Base-by-base conservation (phyloP, 1,284 basidiomycete genomes). In the Cryptococcus floricola region DNA sequence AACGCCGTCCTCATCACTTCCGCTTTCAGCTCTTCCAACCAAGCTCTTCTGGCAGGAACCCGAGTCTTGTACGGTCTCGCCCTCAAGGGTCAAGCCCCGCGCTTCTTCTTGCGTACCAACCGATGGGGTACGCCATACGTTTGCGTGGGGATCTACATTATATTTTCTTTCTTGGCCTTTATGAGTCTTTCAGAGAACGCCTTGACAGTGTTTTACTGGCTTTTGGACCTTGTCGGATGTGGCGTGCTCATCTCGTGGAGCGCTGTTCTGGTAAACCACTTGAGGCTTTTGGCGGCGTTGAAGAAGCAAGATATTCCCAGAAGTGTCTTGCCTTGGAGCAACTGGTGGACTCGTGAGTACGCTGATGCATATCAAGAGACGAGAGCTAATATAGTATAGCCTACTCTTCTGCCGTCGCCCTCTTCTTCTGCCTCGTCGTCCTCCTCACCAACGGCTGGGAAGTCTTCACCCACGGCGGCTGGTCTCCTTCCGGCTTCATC, bases 101-200 rank as follows among this genome's bases (percentile, higher is more conserved):
- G 55, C 19, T 62, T 81, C 61, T 79, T 81, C 65, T 73, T 77
- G 18, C 69, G 75, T 5, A 80, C 80, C 41, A 81, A 81, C 67
- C 67, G 74, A 39, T 69, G 71, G 60, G 77, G 77, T 42, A 69
- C 70, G 5, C 78, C 78, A 0, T 77, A 66, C 57, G 59, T 65
- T 13, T 59, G 65, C 2, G 64, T 75, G 0, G 47, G 54, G 5
- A 54, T 71, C 8, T 71, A 63, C 34, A 59, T 66, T 0, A 46
- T 62, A 5, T 71, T 77, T 58, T 64, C 65, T 42, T 71, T 68
- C 44, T 60, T 79, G 13, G 68, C 75, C 13, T 78, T 67, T 50
- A 73, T 77, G 66, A 68, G 65, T 19, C 50, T 76, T 7, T 63
- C 63, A 3, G 34, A 55, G 10, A 38, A 25, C 14, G 58, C 65